Evolutionary conservation across 225 moss, liverwort and hornwort species (phyloP), one percentile per base, ranked within the genome.

Genomic region (Sphagnum tenellum): DNA sequence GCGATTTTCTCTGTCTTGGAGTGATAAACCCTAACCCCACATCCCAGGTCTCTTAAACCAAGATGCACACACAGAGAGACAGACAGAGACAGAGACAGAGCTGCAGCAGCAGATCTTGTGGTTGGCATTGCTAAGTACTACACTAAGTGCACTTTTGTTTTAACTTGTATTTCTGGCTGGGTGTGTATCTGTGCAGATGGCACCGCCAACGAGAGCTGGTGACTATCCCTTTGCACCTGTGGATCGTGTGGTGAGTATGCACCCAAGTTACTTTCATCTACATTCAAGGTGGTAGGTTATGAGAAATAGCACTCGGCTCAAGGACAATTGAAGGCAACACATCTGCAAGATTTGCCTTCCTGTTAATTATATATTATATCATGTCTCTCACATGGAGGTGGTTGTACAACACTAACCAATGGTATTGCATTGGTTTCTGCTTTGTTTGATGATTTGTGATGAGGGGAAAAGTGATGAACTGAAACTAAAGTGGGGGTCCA

Each of bases 151-250:
- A 29, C 29, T 29, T 29, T 29, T 29, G 29, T 29, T 29, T 29
- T 29, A 29, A 29, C 29, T 29, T 29, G 29, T 29, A 29, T 29
- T 29, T 29, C 29, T 29, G 29, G 29, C 29, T 1, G 29, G 29
- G 29, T 29, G 29, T 29, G 29, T 29, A 29, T 29, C 29, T 29
- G 29, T 29, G 29, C 29, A 52, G 54, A 83, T 83, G 82, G 75
- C 82, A 57, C 73, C 82, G 9, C 62, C 73, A 67, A 70, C 73
- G 65, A 83, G 79, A 64, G 76, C 82, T 48, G 82, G 82, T 13
- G 82, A 83, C 64, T 71, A 76, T 45, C 79, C 71, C 53, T 83
- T 83, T 54, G 79, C 82, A 50, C 75, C 69, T 48, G 75, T 79
- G 62, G 82, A 83, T 48, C 82, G 79, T 14, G 82, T 83, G 76